Evolutionary conservation across 129 eudicot species (phyloP).

Genomic region (Arctium minus): DNA sequence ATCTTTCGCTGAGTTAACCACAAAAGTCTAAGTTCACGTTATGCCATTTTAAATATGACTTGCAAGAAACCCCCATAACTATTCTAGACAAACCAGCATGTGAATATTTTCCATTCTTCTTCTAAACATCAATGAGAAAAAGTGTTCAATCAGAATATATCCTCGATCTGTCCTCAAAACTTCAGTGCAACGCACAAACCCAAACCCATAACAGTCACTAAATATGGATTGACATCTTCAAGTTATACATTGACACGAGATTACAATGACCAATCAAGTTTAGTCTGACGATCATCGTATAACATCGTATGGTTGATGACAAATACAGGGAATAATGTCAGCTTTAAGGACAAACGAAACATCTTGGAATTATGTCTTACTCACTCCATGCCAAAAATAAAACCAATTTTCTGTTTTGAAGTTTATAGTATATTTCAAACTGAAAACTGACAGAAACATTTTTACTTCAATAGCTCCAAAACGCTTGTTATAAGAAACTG

Average conservation of each 20-base stretch:
- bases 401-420: not conserved
- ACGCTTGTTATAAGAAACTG: too few species aligned
- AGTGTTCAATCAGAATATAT: not conserved
- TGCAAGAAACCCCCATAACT: not conserved
- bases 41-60: not conserved
- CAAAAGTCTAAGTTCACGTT: not conserved
- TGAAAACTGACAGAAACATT: too few species aligned
- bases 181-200: not conserved
- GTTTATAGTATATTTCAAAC: too few species aligned
- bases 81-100: not conserved
- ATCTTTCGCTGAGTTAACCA: not conserved
- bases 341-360: not conserved
- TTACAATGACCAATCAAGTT: not conserved
- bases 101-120: not conserved
- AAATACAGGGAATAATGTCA: not conserved
- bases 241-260: not conserved
- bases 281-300: not conserved
- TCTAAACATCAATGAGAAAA: not conserved
- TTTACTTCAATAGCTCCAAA: too few species aligned
- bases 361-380: not conserved
- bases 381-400: slow-evolving; percentile 5
- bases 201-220: not conserved
- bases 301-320: not conserved
- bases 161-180: not conserved
- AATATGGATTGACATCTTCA: not conserved